These are phyloP conservation scores for Colletotrichum lupini DNA, from an alignment of 2,329 filamentous ascomycete genomes.

Conservation along the genomic window DNA sequence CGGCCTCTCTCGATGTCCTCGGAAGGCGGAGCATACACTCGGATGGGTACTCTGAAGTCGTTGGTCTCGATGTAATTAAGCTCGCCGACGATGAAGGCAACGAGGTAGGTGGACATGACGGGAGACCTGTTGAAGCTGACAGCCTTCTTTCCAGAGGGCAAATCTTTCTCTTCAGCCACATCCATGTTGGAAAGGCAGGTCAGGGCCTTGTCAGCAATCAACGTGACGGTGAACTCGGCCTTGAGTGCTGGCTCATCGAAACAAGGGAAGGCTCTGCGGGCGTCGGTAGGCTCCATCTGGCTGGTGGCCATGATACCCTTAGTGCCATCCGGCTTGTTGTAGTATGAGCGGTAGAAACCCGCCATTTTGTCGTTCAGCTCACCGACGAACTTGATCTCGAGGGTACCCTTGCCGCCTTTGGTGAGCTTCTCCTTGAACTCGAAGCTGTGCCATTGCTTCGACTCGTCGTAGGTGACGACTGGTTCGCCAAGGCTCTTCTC, in stretches of 20 bases:
- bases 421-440: slow-evolving; percentile 79
- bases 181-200: slow-evolving; percentile 99
- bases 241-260: slow-evolving; percentile 97
- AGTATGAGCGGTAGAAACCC: slow-evolving; percentile 96
- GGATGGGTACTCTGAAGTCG: slow-evolving; percentile 88
- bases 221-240: slow-evolving; percentile 89
- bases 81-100: slow-evolving; percentile 94
- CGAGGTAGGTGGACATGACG: slow-evolving; percentile 94
- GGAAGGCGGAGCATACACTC: slow-evolving; percentile 93
- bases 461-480: slow-evolving; percentile 78
- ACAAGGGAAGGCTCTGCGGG: slow-evolving; percentile 91
- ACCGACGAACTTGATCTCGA: slow-evolving; percentile 73
- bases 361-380: slow-evolving; percentile 94
- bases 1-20: slow-evolving; percentile 90
- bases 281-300: slow-evolving; percentile 97
- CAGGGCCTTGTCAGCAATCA: slow-evolving; percentile 89
- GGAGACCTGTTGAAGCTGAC: slow-evolving; percentile 94
- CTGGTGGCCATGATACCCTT: slow-evolving; percentile 88
- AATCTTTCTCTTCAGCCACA: slow-evolving; percentile 77
- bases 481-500: slow-evolving; percentile 67
- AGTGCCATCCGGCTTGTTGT: slow-evolving; percentile 83
- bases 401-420: slow-evolving; percentile 80
- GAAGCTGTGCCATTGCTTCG: slow-evolving; percentile 84
- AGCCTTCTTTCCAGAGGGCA: slow-evolving; percentile 70
- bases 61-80: slow-evolving; percentile 94